phyloP scores from a whole-genome alignment of 805 yeast species.

The Suhomyces kilbournensis region DNA sequence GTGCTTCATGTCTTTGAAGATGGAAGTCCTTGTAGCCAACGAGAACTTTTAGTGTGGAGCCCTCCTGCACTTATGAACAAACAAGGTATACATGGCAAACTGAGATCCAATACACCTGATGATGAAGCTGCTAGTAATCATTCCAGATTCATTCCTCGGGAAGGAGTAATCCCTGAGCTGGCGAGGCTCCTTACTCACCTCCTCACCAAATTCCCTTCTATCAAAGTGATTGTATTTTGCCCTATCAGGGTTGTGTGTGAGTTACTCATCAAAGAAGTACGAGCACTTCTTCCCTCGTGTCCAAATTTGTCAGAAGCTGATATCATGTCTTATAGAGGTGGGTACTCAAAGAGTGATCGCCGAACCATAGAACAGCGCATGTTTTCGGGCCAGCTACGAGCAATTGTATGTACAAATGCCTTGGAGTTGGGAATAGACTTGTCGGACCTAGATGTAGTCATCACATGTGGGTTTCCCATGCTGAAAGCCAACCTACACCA shows the following conservation, averaged over 20 bases:
- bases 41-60: conserved; percentile 77
- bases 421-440: conserved; percentile 94
- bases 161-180: conserved; percentile 69
- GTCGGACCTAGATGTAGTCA: conserved; percentile 86
- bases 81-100: conserved; percentile 34
- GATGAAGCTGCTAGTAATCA: background rate
- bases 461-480: conserved; percentile 89
- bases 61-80: conserved; percentile 67
- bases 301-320: conserved; percentile 45
- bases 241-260: conserved; percentile 85
- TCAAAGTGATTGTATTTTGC: conserved; percentile 87
- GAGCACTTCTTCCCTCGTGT: conserved; percentile 31
- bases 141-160: conserved; percentile 41
- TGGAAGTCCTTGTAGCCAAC: conserved; percentile 85
- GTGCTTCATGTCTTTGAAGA: conserved; percentile 65
- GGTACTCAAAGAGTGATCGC: conserved; percentile 83
- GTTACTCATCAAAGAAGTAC: conserved; percentile 76
- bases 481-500: conserved; percentile 87
- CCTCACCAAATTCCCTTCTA: conserved; percentile 48
- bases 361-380: conserved; percentile 83
- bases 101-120: background rate
- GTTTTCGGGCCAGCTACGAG: conserved; percentile 83
- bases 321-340: conserved; percentile 93
- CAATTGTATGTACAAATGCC: conserved; percentile 93
- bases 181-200: conserved; percentile 70